These are phyloP conservation scores for Macaranga tanarius DNA, from an alignment of 441 rosid species.

Conservation along the genomic window DNA sequence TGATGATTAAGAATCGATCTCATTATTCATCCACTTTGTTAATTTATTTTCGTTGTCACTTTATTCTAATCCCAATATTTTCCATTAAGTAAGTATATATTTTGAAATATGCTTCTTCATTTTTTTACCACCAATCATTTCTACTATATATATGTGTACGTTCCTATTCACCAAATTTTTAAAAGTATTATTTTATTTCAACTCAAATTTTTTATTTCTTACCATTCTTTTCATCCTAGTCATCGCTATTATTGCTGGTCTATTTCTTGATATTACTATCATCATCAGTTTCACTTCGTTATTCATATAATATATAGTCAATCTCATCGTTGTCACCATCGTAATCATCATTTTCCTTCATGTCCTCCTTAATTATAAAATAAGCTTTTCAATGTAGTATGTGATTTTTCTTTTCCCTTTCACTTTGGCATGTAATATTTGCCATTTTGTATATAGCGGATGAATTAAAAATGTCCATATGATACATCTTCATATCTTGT, in stretches of 20 bases:
- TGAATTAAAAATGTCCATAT: background rate
- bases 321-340: slow-evolving; percentile 16
- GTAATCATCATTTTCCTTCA: slow-evolving; percentile 15
- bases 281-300: slow-evolving; percentile 24
- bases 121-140: slow-evolving; percentile 32
- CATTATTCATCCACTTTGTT: slow-evolving; percentile 21
- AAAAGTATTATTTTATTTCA: background rate
- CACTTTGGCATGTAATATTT: background rate
- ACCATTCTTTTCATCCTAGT: slow-evolving; percentile 7
- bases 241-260: background rate
- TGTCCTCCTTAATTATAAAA: background rate
- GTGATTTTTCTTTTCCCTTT: background rate
- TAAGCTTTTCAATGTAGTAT: background rate
- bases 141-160: background rate
- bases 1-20: slow-evolving; percentile 34
- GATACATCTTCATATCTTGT: background rate
- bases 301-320: background rate
- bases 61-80: slow-evolving; percentile 32
- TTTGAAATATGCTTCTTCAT: slow-evolving; percentile 25
- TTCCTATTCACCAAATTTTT: background rate
- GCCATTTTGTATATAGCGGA: background rate
- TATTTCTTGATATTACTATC: slow-evolving; percentile 18
- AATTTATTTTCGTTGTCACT: background rate
- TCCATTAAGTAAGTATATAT: slow-evolving; percentile 19
- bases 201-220: background rate